Evolutionary conservation across 192 early-diverging fungal genomes (phyloP), one percentile per base, ranked within the genome.

Genomic region (Hyaloraphidium curvatum): DNA sequence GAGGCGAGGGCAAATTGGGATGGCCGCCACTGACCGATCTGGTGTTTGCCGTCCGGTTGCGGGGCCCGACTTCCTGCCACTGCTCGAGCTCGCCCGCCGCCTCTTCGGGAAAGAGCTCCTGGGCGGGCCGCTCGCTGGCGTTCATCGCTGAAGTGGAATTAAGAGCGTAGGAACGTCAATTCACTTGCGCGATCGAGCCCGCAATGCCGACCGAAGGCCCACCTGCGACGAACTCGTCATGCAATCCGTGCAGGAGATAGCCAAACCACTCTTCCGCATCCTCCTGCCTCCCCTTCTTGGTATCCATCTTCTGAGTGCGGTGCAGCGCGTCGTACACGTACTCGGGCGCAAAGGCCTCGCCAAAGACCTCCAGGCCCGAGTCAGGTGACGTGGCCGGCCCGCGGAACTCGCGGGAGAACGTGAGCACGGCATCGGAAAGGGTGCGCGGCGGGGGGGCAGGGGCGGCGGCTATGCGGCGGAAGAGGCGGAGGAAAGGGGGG

Each of bases 241-340:
- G 91, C 37, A 99, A 66, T 1, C 87, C 96, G 59, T 99, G 84
- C 39, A 99, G 62, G 3, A 99, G 59, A 59, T 84, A 94, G 40
- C 83, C 83, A 55, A 97, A 66, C 67, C 92, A 97, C 63, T 99
- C 93, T 41, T 97, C 86, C 1, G 91, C 89, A 58, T 99, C 96
- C 58, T 99, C 90, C 63, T 99, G 96, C 40, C 85, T 75, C 1
- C 90, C 90, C 69, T 67, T 28, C 16, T 31, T 90, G 78, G 17
- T 5, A 43, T 91, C 83, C 19, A 80, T 68, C 40, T 84, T 87
- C 56, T 76, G 71, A 14, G 77, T 71, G 48, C 82, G 70, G n/a
- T n/a, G n/a, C 28, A 98, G 59, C 7, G 89, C 83, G 40, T 88
- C 78, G 54, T 99, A 96, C 11, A 99, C 87, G 64, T 84, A 83